Conservation (phyloP, 768 basidiomycete genomes). For the Mycena rebaudengoi region DNA sequence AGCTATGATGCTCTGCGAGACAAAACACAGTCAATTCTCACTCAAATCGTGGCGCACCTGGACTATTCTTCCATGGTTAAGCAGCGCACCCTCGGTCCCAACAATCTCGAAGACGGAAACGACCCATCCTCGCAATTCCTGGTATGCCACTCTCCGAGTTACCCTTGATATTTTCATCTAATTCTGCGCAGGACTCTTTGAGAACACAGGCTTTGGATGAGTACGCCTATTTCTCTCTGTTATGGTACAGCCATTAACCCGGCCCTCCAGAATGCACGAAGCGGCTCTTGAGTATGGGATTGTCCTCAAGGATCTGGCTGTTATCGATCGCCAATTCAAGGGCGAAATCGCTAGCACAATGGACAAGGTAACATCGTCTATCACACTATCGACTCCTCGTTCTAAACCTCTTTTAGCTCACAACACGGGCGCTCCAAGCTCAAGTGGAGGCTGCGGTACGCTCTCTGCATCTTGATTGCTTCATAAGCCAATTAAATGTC, state of each 20-base stretch:
- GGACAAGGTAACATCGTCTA: slow-evolving; percentile 71
- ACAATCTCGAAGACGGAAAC: slow-evolving; percentile 73
- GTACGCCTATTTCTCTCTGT: not conserved
- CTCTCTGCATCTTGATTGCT: not conserved
- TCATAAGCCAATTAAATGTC: not conserved
- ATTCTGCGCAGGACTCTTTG: slow-evolving; percentile 62
- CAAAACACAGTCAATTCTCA: slow-evolving; percentile 88
- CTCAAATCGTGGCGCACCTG: slow-evolving; percentile 85
- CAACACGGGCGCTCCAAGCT: slow-evolving; percentile 81
- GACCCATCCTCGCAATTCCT: slow-evolving; percentile 82
- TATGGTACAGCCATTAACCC: not conserved
- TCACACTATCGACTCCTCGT: not conserved
- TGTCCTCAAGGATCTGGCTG: slow-evolving; percentile 82
- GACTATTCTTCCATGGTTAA: slow-evolving; percentile 67
- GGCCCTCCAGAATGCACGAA: slow-evolving; percentile 58
- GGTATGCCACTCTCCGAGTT: not conserved
- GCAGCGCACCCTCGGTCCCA: slow-evolving; percentile 80
- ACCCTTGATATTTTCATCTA: not conserved
- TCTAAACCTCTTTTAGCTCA: slow-evolving; percentile 21
- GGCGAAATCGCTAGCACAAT: slow-evolving; percentile 84
- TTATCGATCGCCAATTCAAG: slow-evolving; percentile 90
- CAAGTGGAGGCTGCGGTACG: slow-evolving; percentile 80
- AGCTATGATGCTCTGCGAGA: slow-evolving; percentile 48
- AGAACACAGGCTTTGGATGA: slow-evolving; percentile 89
- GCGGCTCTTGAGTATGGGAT: slow-evolving; percentile 89